Evolutionary conservation across 805 yeast species (phyloP).

Genomic region (Cyberlindnera americana): DNA sequence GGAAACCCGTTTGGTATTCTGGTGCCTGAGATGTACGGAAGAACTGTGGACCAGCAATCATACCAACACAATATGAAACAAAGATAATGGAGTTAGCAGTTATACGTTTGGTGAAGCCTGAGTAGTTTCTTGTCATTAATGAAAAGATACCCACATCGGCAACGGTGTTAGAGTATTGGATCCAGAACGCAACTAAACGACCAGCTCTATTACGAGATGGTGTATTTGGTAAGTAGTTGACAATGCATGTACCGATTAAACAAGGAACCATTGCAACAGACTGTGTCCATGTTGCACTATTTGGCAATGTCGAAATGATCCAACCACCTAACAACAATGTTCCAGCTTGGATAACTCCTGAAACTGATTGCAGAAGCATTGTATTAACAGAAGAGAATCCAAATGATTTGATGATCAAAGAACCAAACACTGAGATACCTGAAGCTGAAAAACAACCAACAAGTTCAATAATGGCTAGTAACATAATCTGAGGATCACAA

Average conservation of each 20-base stretch:
- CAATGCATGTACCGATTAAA: conserved; percentile 7
- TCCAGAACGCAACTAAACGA: conserved; percentile 8
- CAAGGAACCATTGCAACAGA: conserved; percentile 4
- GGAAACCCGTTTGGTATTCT: conserved; percentile 8
- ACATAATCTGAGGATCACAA: conserved; percentile 2
- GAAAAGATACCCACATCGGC: conserved; percentile 4
- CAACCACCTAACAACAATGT: conserved; percentile 3
- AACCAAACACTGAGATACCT: conserved; percentile 6
- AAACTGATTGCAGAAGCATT: conserved; percentile 2
- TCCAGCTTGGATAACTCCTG: conserved; percentile 5
- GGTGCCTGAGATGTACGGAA: conserved; percentile 6
- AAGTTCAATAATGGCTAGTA: conserved; percentile 2
- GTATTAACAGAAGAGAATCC: conserved; percentile 7
- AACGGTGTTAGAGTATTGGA: conserved; percentile 3
- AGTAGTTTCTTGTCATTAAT: conserved; percentile 5
- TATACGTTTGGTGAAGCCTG: conserved; percentile 7
- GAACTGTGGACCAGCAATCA: conserved; percentile 8
- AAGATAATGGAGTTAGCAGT: conserved; percentile 3
- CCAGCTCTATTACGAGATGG: conserved; percentile 6
- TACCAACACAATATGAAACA: conserved; percentile 9
- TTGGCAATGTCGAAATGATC: conserved; percentile 1
- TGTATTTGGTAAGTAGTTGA: conserved; percentile 3
- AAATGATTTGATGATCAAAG: conserved; percentile 6
- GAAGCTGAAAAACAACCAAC: conserved; percentile 2
- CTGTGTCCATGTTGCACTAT: conserved; percentile 4